Evolutionary conservation across 176 grass and related monocot species (phyloP).

Genomic region (Juncus inflexus): DNA sequence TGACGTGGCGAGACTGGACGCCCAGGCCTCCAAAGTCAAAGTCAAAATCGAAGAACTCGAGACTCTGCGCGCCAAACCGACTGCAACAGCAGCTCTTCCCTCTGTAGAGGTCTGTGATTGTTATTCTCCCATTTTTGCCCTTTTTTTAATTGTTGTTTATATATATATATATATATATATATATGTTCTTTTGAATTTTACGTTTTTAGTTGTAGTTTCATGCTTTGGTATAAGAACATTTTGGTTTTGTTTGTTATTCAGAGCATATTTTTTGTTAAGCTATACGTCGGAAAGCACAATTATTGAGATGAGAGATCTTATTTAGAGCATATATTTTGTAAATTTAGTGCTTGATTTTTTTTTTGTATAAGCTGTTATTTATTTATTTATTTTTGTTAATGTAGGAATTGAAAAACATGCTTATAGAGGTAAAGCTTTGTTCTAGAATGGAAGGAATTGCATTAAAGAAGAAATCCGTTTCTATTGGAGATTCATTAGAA

Average conservation of each 20-base stretch:
- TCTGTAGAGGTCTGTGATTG: conserved; percentile 47
- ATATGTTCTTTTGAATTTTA: too few relatives aligned
- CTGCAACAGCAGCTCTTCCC: conserved; percentile 20
- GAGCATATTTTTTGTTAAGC: background rate
- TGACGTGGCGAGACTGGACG: conserved; percentile 83
- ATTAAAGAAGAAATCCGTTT: conserved; percentile 78
- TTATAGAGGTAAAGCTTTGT: conserved; percentile 70
- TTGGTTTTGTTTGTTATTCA: too few relatives aligned
- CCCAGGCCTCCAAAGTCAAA: conserved; percentile 58
- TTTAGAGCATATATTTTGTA: background rate
- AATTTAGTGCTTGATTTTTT: conserved; percentile 3
- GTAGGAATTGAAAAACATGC: conserved; percentile 72
- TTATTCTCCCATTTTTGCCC: too few relatives aligned
- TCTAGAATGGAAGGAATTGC: conserved; percentile 81
- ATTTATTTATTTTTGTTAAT: conserved; percentile 12
- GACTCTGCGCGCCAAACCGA: conserved; percentile 36
- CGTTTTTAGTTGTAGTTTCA: background rate
- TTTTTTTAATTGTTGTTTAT: too few relatives aligned
- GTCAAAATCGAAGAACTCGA: conserved; percentile 61
- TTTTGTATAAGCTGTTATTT: background rate
- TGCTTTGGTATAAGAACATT: conserved; percentile 4
- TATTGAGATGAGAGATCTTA: too few relatives aligned
- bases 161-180: too few relatives aligned
- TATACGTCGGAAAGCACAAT: background rate
- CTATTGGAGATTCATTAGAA: conserved; percentile 68